Percentiles rank a stretch among this genome's conserved stretches.
Conservation (phyloP, 208 protist genomes). For the Ichthyophonus hoferi region DNA sequence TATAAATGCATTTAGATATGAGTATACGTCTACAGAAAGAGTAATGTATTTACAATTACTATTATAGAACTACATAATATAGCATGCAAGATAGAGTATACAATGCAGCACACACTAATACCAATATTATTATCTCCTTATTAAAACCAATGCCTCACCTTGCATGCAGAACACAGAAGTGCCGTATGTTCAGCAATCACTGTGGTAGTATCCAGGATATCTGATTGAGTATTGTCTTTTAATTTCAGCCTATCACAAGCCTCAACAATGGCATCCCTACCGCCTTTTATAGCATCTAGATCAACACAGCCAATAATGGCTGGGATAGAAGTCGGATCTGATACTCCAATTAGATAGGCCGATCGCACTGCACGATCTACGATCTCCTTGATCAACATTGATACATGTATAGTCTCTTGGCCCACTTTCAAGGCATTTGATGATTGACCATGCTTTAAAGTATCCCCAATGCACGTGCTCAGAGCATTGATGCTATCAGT, state of each 20-base stretch:
- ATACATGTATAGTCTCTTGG: not conserved
- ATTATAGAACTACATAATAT: too few relatives aligned
- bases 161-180: conserved; percentile 40
- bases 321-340: conserved; percentile 16
- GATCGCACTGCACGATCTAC: not conserved
- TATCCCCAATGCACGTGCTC: not conserved
- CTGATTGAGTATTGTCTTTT: not conserved
- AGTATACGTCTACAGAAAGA: too few relatives aligned
- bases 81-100: too few relatives aligned
- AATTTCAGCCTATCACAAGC: conserved; percentile 20
- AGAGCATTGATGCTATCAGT: not conserved
- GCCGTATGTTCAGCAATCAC: conserved; percentile 41
- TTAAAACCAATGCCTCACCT: too few relatives aligned
- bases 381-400: not conserved
- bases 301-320: conserved; percentile 15
- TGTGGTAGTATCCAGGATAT: conserved; percentile 21
- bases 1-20: too few relatives aligned
- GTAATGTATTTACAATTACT: too few relatives aligned
- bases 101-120: too few relatives aligned
- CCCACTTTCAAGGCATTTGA: not conserved
- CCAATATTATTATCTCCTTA: too few relatives aligned
- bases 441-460: not conserved
- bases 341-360: conserved; percentile 41
- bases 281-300: not conserved
- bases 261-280: conserved; percentile 17